Evolutionary conservation across 2,329 filamentous ascomycete species (phyloP).

Genomic region (Fusarium sp.): DNA sequence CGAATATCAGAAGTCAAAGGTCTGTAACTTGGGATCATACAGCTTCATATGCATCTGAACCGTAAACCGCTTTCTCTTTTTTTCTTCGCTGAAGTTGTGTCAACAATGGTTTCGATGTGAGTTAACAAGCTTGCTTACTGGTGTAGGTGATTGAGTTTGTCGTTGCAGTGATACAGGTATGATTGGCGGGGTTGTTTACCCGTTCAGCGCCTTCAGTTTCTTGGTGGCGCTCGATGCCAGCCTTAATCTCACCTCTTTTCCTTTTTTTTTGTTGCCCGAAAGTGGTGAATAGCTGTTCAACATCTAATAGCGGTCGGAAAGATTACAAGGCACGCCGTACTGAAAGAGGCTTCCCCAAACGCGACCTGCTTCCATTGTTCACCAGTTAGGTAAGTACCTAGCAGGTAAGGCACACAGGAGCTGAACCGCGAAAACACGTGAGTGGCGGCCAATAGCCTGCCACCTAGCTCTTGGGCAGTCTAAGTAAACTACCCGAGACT

Average conservation of each 20-base stretch:
- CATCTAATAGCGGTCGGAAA: too few species aligned
- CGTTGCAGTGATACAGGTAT: background rate
- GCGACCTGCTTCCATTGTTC: background rate
- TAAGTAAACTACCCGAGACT: too few species aligned
- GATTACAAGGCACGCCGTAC: background rate
- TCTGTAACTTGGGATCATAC: background rate
- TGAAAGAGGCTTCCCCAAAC: background rate
- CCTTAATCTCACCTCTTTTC: background rate
- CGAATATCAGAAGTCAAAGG: slow-evolving; percentile 1
- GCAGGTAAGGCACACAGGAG: background rate
- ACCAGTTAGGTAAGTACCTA: too few species aligned
- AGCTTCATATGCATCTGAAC: slow-evolving; percentile 1
- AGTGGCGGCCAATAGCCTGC: background rate
- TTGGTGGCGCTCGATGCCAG: background rate
- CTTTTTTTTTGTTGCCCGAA: background rate
- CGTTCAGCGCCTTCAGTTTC: background rate
- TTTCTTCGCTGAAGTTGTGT: background rate
- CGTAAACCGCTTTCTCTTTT: background rate
- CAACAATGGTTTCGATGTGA: background rate
- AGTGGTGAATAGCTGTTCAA: background rate
- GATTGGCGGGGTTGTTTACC: background rate
- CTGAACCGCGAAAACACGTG: slow-evolving; percentile 19
- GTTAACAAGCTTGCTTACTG: background rate
- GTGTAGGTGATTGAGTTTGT: background rate
- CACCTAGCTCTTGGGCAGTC: too few species aligned